Base-by-base conservation (phyloP, 1,139 yeast species). In the Debaryomycetaceae sp. region DNA sequence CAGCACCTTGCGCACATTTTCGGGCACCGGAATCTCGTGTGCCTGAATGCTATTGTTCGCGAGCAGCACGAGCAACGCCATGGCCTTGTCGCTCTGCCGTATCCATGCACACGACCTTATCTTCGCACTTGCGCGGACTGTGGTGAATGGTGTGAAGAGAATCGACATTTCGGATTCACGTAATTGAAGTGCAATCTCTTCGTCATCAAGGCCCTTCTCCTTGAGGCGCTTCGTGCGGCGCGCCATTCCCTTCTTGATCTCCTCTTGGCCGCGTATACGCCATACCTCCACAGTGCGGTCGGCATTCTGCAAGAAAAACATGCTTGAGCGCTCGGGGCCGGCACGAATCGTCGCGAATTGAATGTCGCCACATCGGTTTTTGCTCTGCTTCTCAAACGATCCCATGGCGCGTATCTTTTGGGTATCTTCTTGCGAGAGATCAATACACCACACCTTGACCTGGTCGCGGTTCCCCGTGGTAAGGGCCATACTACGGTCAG, bases 391-490 rank as follows among this genome's bases (percentile, higher is more conserved):
- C 39, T 78, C 82, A 41, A 81, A 68, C 4, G 58, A 41, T 0
- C 97, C 97, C 31, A 63, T 55, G 43, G 75, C 85, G 2, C 44
- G 43, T 4, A 90, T 38, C 42, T 77, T 80, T 22, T 47, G 40
- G 20, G 61, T 60, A 32, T 73, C 79, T n/a, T 65, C 67, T 16
- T 58, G 60, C 2, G 47, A 37, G 26, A 80, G 51, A 42, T 82
- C 73, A 15, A 86, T 47, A 20, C 58, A 54, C 97, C 98, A 90
- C 12, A 86, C 67, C 47, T 83, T 85, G 23, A 83, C 69, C 49
- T 86, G 93, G 38, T 81, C 79, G 37, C 80, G 86, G 40, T 74
- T 70, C 24, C 95, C 92, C 22, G 80, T 68, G 2, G 95, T 86
- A 13, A 86, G 55, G 16, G 72, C 50, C 37, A 76, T 34, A 42